Evolutionary conservation across 768 basidiomycete species (phyloP).

Genomic region (Boletus sp.): DNA sequence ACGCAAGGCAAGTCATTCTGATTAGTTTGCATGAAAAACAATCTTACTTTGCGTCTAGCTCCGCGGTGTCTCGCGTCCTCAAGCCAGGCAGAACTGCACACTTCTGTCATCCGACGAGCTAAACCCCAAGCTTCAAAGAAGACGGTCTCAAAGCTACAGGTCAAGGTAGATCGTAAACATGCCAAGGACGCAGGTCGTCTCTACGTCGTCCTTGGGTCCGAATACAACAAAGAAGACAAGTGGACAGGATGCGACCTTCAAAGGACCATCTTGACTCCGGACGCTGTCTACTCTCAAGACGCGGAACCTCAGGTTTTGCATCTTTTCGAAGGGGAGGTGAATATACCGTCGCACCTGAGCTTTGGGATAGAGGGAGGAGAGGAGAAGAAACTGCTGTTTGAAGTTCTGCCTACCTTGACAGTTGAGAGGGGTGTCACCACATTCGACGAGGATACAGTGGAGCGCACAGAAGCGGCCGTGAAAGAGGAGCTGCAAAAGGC

Average conservation of each 20-base stretch:
- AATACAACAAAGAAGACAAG: conserved; percentile 57
- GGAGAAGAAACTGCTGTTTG: conserved; percentile 64
- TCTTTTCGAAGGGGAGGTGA: conserved; percentile 37
- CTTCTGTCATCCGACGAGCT: conserved; percentile 41
- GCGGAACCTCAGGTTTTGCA: conserved; percentile 24
- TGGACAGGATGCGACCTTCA: conserved; percentile 71
- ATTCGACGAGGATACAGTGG: conserved; percentile 18
- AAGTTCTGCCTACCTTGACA: conserved; percentile 57
- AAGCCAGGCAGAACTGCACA: conserved; percentile 44
- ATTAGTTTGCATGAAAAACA: background rate
- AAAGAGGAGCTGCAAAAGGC: conserved; percentile 44
- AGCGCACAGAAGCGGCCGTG: conserved; percentile 24
- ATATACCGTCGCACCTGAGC: conserved; percentile 51
- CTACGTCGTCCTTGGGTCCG: conserved; percentile 74
- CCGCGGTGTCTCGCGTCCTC: conserved; percentile 42
- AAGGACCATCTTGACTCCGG: conserved; percentile 54
- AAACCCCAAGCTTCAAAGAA: conserved; percentile 36
- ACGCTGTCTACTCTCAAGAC: conserved; percentile 35
- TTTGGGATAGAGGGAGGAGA: conserved; percentile 56
- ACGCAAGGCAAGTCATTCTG: conserved; percentile 15
- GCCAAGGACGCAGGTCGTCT: conserved; percentile 42
- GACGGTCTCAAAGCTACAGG: conserved; percentile 44
- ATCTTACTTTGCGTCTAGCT: conserved; percentile 18
- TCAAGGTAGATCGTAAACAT: conserved; percentile 40
- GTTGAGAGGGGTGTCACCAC: conserved; percentile 29